Evolutionary conservation across 768 basidiomycete species (phyloP).

Genomic region (Lentinula detonsa): DNA sequence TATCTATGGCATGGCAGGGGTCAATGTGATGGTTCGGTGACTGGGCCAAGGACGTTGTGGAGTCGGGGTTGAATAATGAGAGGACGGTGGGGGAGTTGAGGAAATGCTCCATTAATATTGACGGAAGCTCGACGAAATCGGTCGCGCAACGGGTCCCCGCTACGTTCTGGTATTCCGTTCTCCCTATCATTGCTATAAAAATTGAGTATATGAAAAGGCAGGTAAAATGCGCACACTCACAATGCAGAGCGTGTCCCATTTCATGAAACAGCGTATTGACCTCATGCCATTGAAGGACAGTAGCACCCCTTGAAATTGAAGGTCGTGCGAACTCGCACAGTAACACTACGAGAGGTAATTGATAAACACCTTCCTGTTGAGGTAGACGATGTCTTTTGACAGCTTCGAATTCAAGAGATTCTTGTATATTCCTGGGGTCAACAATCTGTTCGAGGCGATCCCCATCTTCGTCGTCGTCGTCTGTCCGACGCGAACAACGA

Average conservation of each 20-base stretch:
- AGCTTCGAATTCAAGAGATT: conserved; percentile 60
- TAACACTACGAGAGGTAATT: conserved; percentile 88
- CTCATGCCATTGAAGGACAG: conserved; percentile 86
- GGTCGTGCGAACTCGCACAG: conserved; percentile 81
- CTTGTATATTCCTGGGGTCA: conserved; percentile 30
- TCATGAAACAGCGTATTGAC: conserved; percentile 95
- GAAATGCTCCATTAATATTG: conserved; percentile 98
- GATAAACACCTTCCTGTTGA: conserved; percentile 65
- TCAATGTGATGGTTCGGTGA: conserved; percentile 66
- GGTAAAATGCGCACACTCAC: conserved; percentile 42
- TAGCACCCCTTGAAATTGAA: conserved; percentile 52
- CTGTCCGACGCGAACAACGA: conserved; percentile 85
- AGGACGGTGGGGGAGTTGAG: conserved; percentile 80
- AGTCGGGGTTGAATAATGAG: conserved; percentile 63
- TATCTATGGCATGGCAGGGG: conserved; percentile 81
- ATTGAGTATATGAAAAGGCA: background rate
- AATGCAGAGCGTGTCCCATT: conserved; percentile 99
- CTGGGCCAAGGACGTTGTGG: conserved; percentile 36
- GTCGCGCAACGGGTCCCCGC: conserved; percentile 97
- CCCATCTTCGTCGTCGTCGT: conserved; percentile 77
- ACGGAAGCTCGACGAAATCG: conserved; percentile 96
- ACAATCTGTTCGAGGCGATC: conserved; percentile 40
- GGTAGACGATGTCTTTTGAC: conserved; percentile 53
- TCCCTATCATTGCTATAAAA: conserved; percentile 86
- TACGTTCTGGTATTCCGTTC: conserved; percentile 96